These are phyloP conservation scores for Syzygium jambos DNA, from an alignment of 345 rosid genomes.

Conservation along the genomic window DNA sequence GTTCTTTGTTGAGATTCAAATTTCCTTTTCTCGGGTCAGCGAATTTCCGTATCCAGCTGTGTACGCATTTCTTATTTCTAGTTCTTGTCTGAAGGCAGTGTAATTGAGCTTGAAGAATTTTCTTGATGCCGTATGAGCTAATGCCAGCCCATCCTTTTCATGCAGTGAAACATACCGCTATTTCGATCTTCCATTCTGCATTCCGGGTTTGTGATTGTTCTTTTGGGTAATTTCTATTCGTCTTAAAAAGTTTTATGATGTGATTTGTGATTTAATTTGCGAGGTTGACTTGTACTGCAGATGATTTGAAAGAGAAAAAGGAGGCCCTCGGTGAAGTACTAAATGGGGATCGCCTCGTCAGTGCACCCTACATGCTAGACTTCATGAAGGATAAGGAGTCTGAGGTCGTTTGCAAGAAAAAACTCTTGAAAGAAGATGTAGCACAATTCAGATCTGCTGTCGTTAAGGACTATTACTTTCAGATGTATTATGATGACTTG, in stretches of 20 bases:
- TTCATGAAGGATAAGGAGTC: slow-evolving; percentile 32
- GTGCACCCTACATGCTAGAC: slow-evolving; percentile 40
- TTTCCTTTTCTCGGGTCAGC: background rate
- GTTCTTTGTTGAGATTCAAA: background rate
- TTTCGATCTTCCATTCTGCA: slow-evolving; percentile 53
- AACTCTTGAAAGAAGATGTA: slow-evolving; percentile 31
- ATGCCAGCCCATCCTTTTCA: background rate
- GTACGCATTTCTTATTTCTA: background rate
- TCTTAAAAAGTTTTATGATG: background rate
- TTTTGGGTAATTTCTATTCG: background rate
- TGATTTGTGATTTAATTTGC: background rate
- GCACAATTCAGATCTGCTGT: slow-evolving; percentile 25
- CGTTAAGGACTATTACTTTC: slow-evolving; percentile 42
- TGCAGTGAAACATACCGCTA: slow-evolving; percentile 48
- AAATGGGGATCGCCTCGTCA: slow-evolving; percentile 47
- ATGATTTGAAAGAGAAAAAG: slow-evolving; percentile 32
- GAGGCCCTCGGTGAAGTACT: slow-evolving; percentile 56
- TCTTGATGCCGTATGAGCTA: background rate
- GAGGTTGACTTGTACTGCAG: slow-evolving; percentile 7
- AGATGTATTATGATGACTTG: slow-evolving; percentile 52
- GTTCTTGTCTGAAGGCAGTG: background rate
- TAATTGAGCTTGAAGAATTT: background rate
- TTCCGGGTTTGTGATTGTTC: slow-evolving; percentile 20
- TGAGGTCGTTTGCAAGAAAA: slow-evolving; percentile 23
- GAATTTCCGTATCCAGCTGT: background rate